Evolutionary conservation across 164 flowering plant genomes (phyloP), one percentile per base, ranked within the genome.

Genomic region (Houttuynia cordata): DNA sequence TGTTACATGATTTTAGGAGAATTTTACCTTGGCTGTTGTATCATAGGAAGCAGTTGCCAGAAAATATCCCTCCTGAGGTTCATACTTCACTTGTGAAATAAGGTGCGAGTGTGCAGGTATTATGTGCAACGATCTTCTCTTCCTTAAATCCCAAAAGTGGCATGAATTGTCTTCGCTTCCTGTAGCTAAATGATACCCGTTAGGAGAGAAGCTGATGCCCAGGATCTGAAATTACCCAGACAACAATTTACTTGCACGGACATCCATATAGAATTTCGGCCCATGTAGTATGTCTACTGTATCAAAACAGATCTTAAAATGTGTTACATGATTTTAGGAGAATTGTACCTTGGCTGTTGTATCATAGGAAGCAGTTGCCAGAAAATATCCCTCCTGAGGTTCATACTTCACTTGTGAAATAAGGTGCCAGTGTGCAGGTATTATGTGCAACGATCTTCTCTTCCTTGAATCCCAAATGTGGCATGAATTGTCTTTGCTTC

Each of bases 41-140:
- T 94, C 99, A 77, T 78, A 87, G 7, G 97, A 86, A 49, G 87
- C 85, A 34, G 99, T 91, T 50, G 78, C 84, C 68, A 94, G 68
- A 72, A 81, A 88, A 71, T 88, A 94, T 42, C 99, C 99, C 59
- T 91, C 97, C 64, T 88, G 93, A 42, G 96, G 93, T 72, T 94
- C 99, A 69, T 73, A 94, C 69, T 87, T 91, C 67, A 94, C 91
- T 80, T 87, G 87, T 23, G 99, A 88, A 63, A 94, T 73, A 57
- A 91, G 88, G 64, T 88, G 87, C 12, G 97, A 70, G 64, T 94
- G 99, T 34, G 99, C 97, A 56, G 99, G 99, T 65, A 91, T 94
- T 37, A 63, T 70, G 64, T 88, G 87, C 58, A 94, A 58, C 10
- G 90, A 83, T 72, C 74, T 87, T 68, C 75, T 86, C 81, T 85